Evolutionary conservation across 805 yeast genomes (phyloP).

Genomic region (Wickerhamiella bombiphila): DNA sequence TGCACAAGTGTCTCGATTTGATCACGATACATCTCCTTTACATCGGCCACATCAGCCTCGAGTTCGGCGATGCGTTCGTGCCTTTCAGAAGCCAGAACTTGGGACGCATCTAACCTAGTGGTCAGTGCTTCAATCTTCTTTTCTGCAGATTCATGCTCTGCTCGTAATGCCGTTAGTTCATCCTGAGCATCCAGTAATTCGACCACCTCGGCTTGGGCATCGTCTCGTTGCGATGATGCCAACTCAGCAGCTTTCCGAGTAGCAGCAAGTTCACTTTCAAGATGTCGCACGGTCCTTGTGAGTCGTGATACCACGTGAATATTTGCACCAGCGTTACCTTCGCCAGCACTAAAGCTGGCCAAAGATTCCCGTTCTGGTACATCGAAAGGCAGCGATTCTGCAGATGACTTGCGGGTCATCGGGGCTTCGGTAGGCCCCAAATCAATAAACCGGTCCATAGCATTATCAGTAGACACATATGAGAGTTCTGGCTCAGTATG

Average conservation of each 20-base stretch:
- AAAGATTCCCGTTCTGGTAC: neutral
- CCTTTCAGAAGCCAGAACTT: constrained; percentile 48
- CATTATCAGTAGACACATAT: neutral
- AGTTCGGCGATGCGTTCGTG: constrained; percentile 75
- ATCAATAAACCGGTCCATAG: neutral
- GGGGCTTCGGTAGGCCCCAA: constrained; percentile 1
- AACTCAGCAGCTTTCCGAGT: constrained; percentile 47
- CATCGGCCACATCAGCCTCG: constrained; percentile 73
- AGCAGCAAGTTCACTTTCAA: constrained; percentile 63
- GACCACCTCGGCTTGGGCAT: constrained; percentile 54
- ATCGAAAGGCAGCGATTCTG: neutral
- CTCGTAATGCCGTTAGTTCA: constrained; percentile 25
- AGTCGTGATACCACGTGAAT: constrained; percentile 61
- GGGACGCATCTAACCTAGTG: constrained; percentile 32
- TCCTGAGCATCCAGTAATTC: constrained; percentile 43
- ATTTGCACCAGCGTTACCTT: constrained; percentile 8
- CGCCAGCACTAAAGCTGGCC: neutral
- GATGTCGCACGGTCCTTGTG: constrained; percentile 58
- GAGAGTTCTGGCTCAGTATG: neutral
- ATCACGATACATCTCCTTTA: constrained; percentile 66
- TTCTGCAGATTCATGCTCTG: constrained; percentile 27
- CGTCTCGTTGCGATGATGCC: constrained; percentile 43
- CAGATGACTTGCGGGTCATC: neutral
- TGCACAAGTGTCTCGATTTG: constrained; percentile 83
- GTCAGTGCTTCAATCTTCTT: constrained; percentile 34